Evolutionary conservation across 2,329 filamentous ascomycete species (phyloP).

Genomic region (Penicillium sp.): DNA sequence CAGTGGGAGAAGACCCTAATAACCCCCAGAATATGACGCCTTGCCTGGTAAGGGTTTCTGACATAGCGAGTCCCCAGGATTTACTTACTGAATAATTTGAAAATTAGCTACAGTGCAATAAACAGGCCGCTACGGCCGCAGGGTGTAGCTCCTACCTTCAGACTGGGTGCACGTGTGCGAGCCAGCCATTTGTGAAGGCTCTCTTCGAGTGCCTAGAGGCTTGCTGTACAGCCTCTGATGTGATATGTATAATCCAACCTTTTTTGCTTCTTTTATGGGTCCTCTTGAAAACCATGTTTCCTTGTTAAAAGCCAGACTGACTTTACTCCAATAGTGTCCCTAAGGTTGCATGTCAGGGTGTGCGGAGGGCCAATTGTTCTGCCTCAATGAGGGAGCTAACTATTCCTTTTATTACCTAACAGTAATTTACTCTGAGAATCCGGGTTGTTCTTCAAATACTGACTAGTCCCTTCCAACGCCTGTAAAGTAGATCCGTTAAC

Average conservation of each 20-base stretch:
- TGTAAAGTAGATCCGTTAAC: too few relatives aligned
- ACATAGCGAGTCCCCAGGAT: neutral
- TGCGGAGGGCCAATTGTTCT: conserved; percentile 1
- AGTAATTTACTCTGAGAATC: too few relatives aligned
- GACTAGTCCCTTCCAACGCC: too few relatives aligned
- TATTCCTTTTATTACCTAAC: too few relatives aligned
- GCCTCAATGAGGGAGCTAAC: too few relatives aligned
- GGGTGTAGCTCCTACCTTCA: conserved; percentile 3
- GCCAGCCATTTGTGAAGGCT: neutral
- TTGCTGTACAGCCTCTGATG: conserved; percentile 3
- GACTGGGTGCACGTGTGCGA: conserved; percentile 3
- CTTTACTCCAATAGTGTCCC: conserved; percentile 1
- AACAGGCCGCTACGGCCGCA: conserved; percentile 2
- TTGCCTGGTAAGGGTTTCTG: conserved; percentile 2
- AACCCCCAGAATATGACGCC: conserved; percentile 7
- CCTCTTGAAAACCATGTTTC: neutral
- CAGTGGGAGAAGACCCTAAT: neutral
- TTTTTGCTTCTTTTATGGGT: neutral
- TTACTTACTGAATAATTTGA: neutral
- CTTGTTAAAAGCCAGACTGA: neutral
- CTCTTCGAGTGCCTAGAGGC: conserved; percentile 4
- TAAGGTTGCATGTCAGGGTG: conserved; percentile 3
- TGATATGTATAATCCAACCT: neutral
- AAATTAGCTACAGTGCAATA: conserved; percentile 5
- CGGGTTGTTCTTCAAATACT: too few relatives aligned